These are phyloP conservation scores for Escallonia rubra DNA, from an alignment of 129 eudicot genomes.

Conservation along the genomic window DNA sequence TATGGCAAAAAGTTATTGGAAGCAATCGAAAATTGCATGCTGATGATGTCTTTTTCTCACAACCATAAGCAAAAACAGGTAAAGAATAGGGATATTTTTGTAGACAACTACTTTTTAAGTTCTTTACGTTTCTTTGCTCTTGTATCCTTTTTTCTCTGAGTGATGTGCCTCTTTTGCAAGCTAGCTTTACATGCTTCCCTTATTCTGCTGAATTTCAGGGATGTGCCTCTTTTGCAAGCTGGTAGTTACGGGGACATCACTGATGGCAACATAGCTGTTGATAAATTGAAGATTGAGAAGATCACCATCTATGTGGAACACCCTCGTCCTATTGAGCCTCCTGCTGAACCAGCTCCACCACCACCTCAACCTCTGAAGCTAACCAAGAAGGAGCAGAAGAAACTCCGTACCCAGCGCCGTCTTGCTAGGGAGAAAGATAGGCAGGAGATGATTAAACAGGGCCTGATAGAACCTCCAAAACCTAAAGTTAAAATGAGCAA, in stretches of 20 bases:
- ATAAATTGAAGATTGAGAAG: conserved; percentile 61
- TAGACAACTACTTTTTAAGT: background rate
- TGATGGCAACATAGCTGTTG: conserved; percentile 47
- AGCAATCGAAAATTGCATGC: too few species aligned
- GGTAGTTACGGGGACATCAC: conserved; percentile 49
- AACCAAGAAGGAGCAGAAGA: conserved; percentile 91
- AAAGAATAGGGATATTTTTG: too few species aligned
- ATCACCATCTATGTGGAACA: conserved; percentile 85
- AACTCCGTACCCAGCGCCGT: conserved; percentile 84
- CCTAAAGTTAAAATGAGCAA: conserved; percentile 98
- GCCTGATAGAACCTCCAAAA: conserved; percentile 88
- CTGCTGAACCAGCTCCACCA: conserved; percentile 94
- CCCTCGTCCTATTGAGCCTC: conserved; percentile 94
- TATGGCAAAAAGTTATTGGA: too few species aligned
- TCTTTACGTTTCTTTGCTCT: background rate
- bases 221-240: conserved; percentile 46
- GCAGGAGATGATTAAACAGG: conserved; percentile 95
- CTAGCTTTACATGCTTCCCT: background rate
- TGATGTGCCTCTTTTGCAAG: too few species aligned
- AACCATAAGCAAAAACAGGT: too few species aligned
- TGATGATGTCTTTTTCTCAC: too few species aligned
- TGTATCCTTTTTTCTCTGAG: background rate
- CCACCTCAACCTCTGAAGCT: conserved; percentile 95
- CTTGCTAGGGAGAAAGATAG: conserved; percentile 79
- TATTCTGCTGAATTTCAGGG: conserved; percentile 41